A percentile compares a stretch with the other conserved stretches of the same genome.
Conservation (phyloP, 2,329 filamentous ascomycete species). For the Phoma herbarum region DNA sequence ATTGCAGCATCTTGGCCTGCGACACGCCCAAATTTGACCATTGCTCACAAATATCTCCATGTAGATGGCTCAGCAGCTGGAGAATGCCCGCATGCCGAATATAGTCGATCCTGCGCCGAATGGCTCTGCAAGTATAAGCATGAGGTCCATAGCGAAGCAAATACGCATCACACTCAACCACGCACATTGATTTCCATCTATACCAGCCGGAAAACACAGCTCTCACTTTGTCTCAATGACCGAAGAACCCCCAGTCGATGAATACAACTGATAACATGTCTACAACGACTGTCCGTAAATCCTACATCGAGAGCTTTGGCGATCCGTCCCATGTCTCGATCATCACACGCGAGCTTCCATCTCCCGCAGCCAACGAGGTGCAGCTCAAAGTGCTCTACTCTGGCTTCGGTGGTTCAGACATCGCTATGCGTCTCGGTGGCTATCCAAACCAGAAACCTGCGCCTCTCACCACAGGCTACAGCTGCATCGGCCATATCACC, state of each 20-base stretch:
- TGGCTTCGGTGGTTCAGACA: constrained; percentile 59
- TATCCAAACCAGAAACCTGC: constrained; percentile 58
- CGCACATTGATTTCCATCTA: neutral
- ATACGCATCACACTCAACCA: neutral
- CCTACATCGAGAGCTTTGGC: constrained; percentile 56
- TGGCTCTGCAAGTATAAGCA: constrained; percentile 5
- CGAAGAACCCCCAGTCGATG: no score
- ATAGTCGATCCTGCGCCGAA: constrained; percentile 1
- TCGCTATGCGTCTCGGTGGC: constrained; percentile 60
- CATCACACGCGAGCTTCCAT: constrained; percentile 48
- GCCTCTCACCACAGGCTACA: constrained; percentile 61
- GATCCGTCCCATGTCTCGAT: constrained; percentile 52
- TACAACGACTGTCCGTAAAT: constrained; percentile 55
- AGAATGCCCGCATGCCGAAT: constrained; percentile 3
- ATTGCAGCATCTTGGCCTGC: constrained; percentile 2
- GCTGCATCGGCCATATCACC: constrained; percentile 56
- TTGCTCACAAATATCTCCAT: neutral
- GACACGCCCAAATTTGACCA: constrained; percentile 1
- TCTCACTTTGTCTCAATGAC: no score
- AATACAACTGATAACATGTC: no score
- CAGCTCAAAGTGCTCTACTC: constrained; percentile 60
- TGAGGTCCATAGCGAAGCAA: neutral
- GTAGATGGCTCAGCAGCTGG: neutral
- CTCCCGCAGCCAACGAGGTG: constrained; percentile 56
- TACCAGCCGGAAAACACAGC: neutral